phyloP scores from a whole-genome alignment of 2,329 filamentous ascomycete genomes.

The Byssochlamys sp. region DNA sequence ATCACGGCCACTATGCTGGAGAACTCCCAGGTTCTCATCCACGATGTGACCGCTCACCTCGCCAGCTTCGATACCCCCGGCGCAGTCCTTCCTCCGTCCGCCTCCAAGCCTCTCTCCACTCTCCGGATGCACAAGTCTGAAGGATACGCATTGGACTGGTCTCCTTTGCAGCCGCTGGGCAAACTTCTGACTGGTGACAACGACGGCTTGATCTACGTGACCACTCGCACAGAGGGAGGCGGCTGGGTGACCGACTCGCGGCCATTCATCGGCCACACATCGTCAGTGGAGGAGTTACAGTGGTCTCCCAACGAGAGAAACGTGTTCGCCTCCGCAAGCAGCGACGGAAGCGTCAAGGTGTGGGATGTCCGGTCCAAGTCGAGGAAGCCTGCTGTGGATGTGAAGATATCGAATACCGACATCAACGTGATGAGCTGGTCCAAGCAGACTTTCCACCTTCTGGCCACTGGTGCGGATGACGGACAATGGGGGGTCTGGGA shows the following conservation, averaged over 20 bases:
- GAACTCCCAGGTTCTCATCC: slow-evolving; percentile 76
- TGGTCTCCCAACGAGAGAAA: slow-evolving; percentile 91
- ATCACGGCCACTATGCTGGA: slow-evolving; percentile 89
- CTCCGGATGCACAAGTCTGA: slow-evolving; percentile 85
- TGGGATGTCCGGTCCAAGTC: slow-evolving; percentile 93
- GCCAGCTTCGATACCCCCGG: slow-evolving; percentile 83
- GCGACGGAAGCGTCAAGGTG: slow-evolving; percentile 86
- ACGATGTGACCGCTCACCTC: slow-evolving; percentile 86
- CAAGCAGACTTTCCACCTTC: slow-evolving; percentile 71
- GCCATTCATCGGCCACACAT: slow-evolving; percentile 71
- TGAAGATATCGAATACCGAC: slow-evolving; percentile 73
- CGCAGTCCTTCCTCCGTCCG: slow-evolving; percentile 64
- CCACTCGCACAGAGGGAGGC: slow-evolving; percentile 75
- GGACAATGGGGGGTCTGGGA: slow-evolving; percentile 96
- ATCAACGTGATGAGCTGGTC: slow-evolving; percentile 98
- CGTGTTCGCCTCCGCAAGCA: slow-evolving; percentile 88
- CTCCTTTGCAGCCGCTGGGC: slow-evolving; percentile 65
- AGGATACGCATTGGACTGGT: slow-evolving; percentile 97
- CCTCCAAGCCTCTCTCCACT: slow-evolving; percentile 80
- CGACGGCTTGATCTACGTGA: slow-evolving; percentile 78
- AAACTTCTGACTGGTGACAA: slow-evolving; percentile 89
- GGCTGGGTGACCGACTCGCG: slow-evolving; percentile 80
- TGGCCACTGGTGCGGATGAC: slow-evolving; percentile 87
- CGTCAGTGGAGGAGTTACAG: slow-evolving; percentile 86
- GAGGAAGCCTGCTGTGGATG: slow-evolving; percentile 73